These are phyloP conservation scores for Entamoeba invadens DNA, from an alignment of 208 protist species.

Conservation along the genomic window DNA sequence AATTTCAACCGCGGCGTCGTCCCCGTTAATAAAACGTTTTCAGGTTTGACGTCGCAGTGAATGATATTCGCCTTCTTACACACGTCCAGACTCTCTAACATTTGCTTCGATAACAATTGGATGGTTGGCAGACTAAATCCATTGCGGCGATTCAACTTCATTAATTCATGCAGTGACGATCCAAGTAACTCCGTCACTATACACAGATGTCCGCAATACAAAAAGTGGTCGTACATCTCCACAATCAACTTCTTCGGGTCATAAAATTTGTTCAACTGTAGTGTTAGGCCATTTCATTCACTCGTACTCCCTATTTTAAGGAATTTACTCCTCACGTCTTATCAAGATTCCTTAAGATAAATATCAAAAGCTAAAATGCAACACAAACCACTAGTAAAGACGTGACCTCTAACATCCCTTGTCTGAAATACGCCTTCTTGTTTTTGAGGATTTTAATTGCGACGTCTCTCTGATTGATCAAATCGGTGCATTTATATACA, in stretches of 20 bases:
- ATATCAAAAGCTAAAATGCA: too few relatives aligned
- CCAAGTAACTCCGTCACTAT: constrained; percentile 62
- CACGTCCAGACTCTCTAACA: constrained; percentile 12
- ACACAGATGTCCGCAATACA: constrained; percentile 36
- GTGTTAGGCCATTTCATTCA: too few relatives aligned
- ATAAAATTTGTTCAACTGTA: background rate
- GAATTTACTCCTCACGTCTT: too few relatives aligned
- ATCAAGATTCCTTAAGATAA: too few relatives aligned
- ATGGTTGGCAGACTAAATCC: constrained; percentile 43
- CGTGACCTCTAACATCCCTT: constrained; percentile 33
- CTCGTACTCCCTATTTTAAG: too few relatives aligned
- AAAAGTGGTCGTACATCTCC: constrained; percentile 12
- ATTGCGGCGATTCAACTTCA: constrained; percentile 53
- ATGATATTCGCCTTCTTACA: constrained; percentile 24
- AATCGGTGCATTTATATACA: constrained; percentile 47
- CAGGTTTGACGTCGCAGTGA: constrained; percentile 51
- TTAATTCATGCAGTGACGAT: constrained; percentile 64
- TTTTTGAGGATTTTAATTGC: constrained; percentile 42
- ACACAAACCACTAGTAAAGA: constrained; percentile 10
- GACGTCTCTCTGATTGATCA: background rate
- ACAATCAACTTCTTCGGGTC: constrained; percentile 4
- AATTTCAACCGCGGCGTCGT: background rate
- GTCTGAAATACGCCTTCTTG: constrained; percentile 27
- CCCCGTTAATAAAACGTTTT: constrained; percentile 53
- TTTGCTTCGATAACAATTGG: constrained; percentile 29